Conservation (phyloP, 1,284 basidiomycete species). For the Violaceomyces palustris region DNA sequence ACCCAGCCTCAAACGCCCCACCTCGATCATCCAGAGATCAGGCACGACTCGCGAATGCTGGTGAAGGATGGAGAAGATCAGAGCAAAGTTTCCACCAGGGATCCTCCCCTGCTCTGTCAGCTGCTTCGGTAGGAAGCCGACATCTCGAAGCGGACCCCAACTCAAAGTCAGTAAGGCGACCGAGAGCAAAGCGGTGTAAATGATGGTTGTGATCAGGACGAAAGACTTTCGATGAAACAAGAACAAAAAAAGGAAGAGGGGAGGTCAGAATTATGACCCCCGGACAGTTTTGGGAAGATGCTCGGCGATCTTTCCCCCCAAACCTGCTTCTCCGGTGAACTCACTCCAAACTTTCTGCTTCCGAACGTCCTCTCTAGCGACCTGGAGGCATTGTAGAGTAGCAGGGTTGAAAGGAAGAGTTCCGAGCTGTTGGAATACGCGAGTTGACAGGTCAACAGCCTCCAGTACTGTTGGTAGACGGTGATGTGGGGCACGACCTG, state of each 20-base stretch:
- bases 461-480: constrained; percentile 67
- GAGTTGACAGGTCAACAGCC: constrained; percentile 68
- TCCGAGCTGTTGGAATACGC: constrained; percentile 80
- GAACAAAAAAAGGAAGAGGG: neutral
- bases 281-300: too few relatives aligned
- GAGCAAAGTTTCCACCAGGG: constrained; percentile 18
- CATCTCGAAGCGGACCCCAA: too few relatives aligned
- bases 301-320: too few relatives aligned
- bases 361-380: constrained; percentile 81
- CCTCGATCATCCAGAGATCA: constrained; percentile 15
- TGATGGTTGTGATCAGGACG: constrained; percentile 3
- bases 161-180: neutral
- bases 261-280: too few relatives aligned
- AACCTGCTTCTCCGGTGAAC: too few relatives aligned
- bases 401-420: constrained; percentile 68
- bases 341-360: constrained; percentile 77
- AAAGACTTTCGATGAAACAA: constrained; percentile 3
- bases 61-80: constrained; percentile 13
- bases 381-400: constrained; percentile 69
- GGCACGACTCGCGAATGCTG: constrained; percentile 22
- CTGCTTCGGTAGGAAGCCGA: too few relatives aligned
- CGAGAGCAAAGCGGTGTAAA: constrained; percentile 7
- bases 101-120: neutral
- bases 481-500: constrained; percentile 59
- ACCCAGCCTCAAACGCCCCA: too few relatives aligned